Base-by-base conservation (phyloP, 352 stramenopile genomes). In the Elongisporangium prolatum region DNA sequence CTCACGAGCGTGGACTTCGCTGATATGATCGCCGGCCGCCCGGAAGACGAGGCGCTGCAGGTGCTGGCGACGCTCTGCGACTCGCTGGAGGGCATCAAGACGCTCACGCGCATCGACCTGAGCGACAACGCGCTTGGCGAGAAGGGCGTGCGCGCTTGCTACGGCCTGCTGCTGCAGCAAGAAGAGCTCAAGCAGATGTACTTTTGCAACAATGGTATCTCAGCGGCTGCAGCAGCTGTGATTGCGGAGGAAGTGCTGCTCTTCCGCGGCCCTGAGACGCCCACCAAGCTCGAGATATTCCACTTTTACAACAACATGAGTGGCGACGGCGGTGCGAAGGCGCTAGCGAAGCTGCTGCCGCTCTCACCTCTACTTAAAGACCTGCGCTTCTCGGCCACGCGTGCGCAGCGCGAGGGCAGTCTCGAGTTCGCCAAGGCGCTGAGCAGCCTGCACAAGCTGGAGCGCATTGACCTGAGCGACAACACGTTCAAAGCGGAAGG, bases 301-400 rank as follows among this genome's bases (percentile, higher is more conserved):
- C 93, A 98, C 71, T 98, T 98, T 57, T 98, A 97, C 81, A 98
- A 98, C 73, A 98, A 98, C 70, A 98, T 98, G 95, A 98, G 89
- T 64, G 96, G 93, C 22, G 87, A 97, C 55, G 89, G 83, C n/a
- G 95, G 94, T 17, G 93, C 89, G 37, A 84, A 85, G 34, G 92
- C 91, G 47, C 71, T 97, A 24, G 87, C 85, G 22, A 78, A 85
- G 61, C 76, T 98, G 59, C 66, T 98, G 52, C 80, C 86, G 48
- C 67, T 89, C n/a, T 97, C 82, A 7, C 88, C 89, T 1, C 61
- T 66, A 25, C 73, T 98, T 14, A 77, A 76, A 38, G 93, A 98
- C 66, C 62, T 98, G 66, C 76, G 94, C 21, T 98, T 98, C 71
- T 98, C 94, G 11, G 91, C 91, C 14, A 98, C 92, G 53, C 89